phyloP scores from a whole-genome alignment of 176 grass and related monocot genomes.

The Lolium multiflorum region DNA sequence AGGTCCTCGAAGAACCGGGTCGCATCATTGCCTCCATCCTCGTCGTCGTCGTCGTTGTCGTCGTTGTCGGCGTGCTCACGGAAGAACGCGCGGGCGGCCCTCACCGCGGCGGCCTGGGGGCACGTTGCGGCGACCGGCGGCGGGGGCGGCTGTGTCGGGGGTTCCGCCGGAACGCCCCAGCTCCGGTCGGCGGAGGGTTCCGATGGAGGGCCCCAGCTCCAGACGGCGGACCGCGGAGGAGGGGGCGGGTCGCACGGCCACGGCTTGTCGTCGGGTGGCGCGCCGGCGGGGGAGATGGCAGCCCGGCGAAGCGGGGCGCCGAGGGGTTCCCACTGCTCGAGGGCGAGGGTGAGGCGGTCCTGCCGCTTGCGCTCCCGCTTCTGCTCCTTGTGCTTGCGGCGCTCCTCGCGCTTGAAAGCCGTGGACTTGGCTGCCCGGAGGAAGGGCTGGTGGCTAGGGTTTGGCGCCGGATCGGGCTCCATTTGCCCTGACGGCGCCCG shows the following conservation, averaged over 20 bases:
- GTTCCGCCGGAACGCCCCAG: neutral
- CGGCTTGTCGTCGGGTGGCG: conserved; percentile 50
- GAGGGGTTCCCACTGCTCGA: conserved; percentile 64
- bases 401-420: conserved; percentile 87
- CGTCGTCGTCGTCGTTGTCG: neutral
- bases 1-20: conserved; percentile 62
- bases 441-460: conserved; percentile 42
- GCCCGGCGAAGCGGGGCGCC: conserved; percentile 21
- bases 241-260: conserved; percentile 62
- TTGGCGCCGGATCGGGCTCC: conserved; percentile 43
- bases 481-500: conserved; percentile 23
- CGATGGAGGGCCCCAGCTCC: conserved; percentile 44
- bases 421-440: conserved; percentile 59
- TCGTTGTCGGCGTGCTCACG: neutral
- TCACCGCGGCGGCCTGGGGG: conserved; percentile 43
- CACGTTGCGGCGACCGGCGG: conserved; percentile 11
- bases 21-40: conserved; percentile 27
- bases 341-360: conserved; percentile 50
- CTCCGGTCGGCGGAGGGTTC: neutral
- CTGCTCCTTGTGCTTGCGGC: conserved; percentile 65
- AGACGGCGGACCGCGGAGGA: conserved; percentile 13
- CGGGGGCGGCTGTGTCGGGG: neutral
- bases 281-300: neutral
- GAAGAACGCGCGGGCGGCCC: conserved; percentile 55
- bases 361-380: conserved; percentile 51